phyloP scores from a whole-genome alignment of 2,329 filamentous ascomycete genomes.

The Trichoderma cornu-damae region DNA sequence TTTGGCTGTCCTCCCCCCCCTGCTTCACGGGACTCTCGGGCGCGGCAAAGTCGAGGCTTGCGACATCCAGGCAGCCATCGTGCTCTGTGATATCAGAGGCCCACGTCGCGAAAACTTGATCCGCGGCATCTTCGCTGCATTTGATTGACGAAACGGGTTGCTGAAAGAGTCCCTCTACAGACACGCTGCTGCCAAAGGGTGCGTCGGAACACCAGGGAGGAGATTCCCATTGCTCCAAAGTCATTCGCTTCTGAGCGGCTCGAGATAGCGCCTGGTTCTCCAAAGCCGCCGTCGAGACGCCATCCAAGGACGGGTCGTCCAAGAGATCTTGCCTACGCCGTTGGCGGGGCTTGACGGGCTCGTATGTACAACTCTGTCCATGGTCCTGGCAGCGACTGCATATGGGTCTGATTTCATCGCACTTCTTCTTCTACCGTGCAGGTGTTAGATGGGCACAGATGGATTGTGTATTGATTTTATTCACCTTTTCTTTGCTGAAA shows the following conservation, averaged over 20 bases:
- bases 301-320: background rate
- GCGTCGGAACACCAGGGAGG: constrained; percentile 7
- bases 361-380: constrained; percentile 46
- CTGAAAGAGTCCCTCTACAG: background rate
- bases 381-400: constrained; percentile 49
- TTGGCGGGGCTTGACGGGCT: constrained; percentile 40
- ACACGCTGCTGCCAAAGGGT: background rate
- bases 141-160: background rate
- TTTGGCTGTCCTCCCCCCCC: background rate
- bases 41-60: background rate
- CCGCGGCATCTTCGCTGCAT: background rate
- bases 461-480: background rate
- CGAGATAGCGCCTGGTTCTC: background rate
- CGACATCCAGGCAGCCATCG: background rate
- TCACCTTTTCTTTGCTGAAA: constrained; percentile 52
- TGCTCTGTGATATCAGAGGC: background rate
- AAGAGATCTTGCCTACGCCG: constrained; percentile 33
- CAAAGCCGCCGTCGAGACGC: background rate
- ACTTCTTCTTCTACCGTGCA: constrained; percentile 50
- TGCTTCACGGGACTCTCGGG: background rate
- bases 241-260: background rate
- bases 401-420: constrained; percentile 47
- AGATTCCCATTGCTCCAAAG: constrained; percentile 5
- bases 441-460: constrained; percentile 18
- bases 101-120: constrained; percentile 1